A percentile compares a stretch with the other conserved stretches of the same genome.
Evolutionary conservation across 768 basidiomycete genomes (phyloP).

Genomic region (Rhodotorula diobovata): DNA sequence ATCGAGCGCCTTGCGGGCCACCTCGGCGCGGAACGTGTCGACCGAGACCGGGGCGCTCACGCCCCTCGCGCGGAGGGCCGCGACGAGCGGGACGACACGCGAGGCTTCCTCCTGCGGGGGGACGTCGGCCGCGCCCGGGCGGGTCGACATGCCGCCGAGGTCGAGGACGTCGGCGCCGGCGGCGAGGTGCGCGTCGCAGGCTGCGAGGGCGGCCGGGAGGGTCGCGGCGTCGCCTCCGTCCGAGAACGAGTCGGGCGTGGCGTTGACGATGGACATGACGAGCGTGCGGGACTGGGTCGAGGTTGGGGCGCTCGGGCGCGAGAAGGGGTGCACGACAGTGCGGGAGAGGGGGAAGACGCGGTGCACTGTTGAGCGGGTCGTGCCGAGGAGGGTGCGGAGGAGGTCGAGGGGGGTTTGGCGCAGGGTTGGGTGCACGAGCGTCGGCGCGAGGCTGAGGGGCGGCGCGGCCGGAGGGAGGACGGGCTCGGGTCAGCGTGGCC

Average conservation of each 20-base stretch:
- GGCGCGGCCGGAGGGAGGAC: conserved; percentile 2
- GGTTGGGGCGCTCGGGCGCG: conserved; percentile 39
- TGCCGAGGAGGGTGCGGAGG: conserved; percentile 36
- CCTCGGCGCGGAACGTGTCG: conserved; percentile 80
- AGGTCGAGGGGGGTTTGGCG: conserved; percentile 51
- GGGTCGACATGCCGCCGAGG: conserved; percentile 88
- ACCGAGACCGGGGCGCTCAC: conserved; percentile 59
- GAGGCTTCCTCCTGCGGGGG: conserved; percentile 63
- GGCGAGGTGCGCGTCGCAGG: conserved; percentile 31
- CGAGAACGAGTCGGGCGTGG: conserved; percentile 93
- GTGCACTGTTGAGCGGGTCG: conserved; percentile 54
- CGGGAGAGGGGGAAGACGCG: conserved; percentile 71
- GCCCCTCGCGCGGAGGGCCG: conserved; percentile 50
- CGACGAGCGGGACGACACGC: conserved; percentile 69
- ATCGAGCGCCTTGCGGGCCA: conserved; percentile 66
- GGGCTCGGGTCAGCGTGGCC: background rate
- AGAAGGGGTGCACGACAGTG: conserved; percentile 20
- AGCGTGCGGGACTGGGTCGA: conserved; percentile 48
- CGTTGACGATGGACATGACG: conserved; percentile 88
- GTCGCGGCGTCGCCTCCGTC: conserved; percentile 57
- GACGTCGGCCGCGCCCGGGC: conserved; percentile 70
- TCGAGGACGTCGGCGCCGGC: conserved; percentile 75
- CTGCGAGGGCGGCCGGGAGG: conserved; percentile 52
- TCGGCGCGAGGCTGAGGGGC: conserved; percentile 78
- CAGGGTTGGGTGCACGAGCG: conserved; percentile 62